A percentile compares a stretch with the other conserved stretches of the same genome.
Evolutionary conservation across 2,329 filamentous ascomycete genomes (phyloP).

Genomic region (Aureobasidium zeae): DNA sequence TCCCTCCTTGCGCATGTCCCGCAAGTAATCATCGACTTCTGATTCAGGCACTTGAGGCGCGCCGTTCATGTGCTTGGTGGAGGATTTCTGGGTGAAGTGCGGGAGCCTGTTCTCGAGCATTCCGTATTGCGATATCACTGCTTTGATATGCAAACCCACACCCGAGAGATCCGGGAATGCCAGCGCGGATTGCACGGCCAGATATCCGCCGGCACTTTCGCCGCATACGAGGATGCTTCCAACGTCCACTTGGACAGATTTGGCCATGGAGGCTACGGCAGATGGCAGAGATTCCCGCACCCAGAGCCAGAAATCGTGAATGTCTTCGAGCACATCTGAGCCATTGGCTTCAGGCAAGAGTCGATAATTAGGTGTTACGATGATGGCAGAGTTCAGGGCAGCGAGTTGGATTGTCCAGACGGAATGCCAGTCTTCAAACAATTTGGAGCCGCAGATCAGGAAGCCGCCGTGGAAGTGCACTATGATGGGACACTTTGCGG

Average conservation of each 20-base stretch:
- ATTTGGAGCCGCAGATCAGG: slow-evolving; percentile 26
- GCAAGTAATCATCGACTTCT: slow-evolving; percentile 15
- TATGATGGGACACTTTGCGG: slow-evolving; percentile 31
- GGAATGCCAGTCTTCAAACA: slow-evolving; percentile 11
- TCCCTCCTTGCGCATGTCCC: slow-evolving; percentile 13
- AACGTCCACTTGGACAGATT: slow-evolving; percentile 22
- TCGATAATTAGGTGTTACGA: slow-evolving; percentile 42
- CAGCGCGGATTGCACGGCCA: slow-evolving; percentile 28
- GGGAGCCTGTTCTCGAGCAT: slow-evolving; percentile 23
- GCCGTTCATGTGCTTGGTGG: slow-evolving; percentile 9
- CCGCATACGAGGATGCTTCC: slow-evolving; percentile 26
- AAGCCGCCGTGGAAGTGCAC: slow-evolving; percentile 39
- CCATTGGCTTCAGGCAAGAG: slow-evolving; percentile 43
- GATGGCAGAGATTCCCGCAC: slow-evolving; percentile 18
- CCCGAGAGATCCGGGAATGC: background rate
- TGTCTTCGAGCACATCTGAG: slow-evolving; percentile 39
- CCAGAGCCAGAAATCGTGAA: slow-evolving; percentile 43
- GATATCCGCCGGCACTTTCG: slow-evolving; percentile 33
- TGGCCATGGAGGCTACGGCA: slow-evolving; percentile 16
- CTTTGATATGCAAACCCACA: too few species aligned
- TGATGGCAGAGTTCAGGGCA: slow-evolving; percentile 34
- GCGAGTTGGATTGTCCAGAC: slow-evolving; percentile 33
- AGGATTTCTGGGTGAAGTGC: slow-evolving; percentile 19
- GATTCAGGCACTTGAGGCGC: slow-evolving; percentile 11
- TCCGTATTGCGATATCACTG: slow-evolving; percentile 28